Base-by-base conservation (phyloP, 2,329 filamentous ascomycete species). In the Diaporthe aspalathi region DNA sequence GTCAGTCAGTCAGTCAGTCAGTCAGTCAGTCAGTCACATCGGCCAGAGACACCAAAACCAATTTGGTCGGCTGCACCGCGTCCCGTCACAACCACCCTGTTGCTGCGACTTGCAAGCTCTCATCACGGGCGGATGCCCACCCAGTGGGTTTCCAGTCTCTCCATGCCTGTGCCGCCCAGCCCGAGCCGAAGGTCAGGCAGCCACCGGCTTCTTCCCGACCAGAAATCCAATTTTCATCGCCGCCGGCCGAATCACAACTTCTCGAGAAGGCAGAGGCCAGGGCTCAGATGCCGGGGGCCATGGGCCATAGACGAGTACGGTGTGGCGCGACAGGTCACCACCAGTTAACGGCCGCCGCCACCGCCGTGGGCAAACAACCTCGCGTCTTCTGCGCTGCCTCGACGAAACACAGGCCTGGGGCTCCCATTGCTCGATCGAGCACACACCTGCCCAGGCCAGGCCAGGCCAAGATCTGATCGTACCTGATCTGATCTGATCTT, bases 11-110 rank as follows among this genome's bases (percentile, higher is more conserved):
- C n/a, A n/a, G n/a, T n/a, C n/a, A n/a, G n/a, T n/a, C n/a, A n/a
- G n/a, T n/a, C n/a, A n/a, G n/a, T n/a, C n/a, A n/a, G n/a, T n/a
- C n/a, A n/a, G n/a, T n/a, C n/a, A n/a, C n/a, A n/a, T n/a, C n/a
- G n/a, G n/a, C n/a, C n/a, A n/a, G n/a, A n/a, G n/a, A n/a, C n/a
- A n/a, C n/a, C n/a, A n/a, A n/a, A n/a, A n/a, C n/a, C n/a, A n/a
- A n/a, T n/a, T n/a, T n/a, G n/a, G n/a, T n/a, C n/a, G n/a, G n/a
- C 53, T 47, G 66, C 27, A 60, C 20, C 47, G 16, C 53, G 38
- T 22, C 17, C 20, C 66, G 40, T 68, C 66, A 68, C 43, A 43
- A 43, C 50, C 66, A 60, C 66, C n/a, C n/a, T n/a, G n/a, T n/a
- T n/a, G n/a, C n/a, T n/a, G n/a, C n/a, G n/a, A n/a, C n/a, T n/a